These are phyloP conservation scores for Kalanchoe fedtschenkoi DNA, from an alignment of 164 flowering plant species.

Conservation along the genomic window DNA sequence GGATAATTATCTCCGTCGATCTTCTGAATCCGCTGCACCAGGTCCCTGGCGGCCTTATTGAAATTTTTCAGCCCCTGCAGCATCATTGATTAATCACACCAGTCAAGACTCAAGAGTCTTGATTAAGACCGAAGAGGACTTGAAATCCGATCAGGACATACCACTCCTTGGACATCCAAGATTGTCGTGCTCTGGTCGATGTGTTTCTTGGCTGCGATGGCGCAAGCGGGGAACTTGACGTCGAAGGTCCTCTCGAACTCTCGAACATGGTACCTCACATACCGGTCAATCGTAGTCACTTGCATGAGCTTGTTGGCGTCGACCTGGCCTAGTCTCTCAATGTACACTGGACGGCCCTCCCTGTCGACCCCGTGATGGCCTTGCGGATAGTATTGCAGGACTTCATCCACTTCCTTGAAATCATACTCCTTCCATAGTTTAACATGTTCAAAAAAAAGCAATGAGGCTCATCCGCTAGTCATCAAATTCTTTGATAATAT, in stretches of 20 bases:
- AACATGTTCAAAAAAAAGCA: background rate
- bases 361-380: conserved; percentile 8
- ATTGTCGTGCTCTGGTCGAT: conserved; percentile 8
- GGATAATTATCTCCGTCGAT: conserved; percentile 8
- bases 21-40: conserved; percentile 5
- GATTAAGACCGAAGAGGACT: background rate
- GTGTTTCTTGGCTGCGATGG: conserved; percentile 6
- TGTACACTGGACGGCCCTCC: conserved; percentile 8
- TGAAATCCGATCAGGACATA: background rate
- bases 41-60: conserved; percentile 8
- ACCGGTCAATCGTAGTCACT: conserved; percentile 5
- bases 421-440: conserved; percentile 1
- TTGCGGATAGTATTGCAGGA: conserved; percentile 7
- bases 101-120: background rate
- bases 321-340: conserved; percentile 6
- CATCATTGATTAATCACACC: background rate
- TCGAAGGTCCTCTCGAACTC: conserved; percentile 7
- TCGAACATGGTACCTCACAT: conserved; percentile 5
- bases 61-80: conserved; percentile 8
- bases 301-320: conserved; percentile 7
- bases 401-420: conserved; percentile 9
- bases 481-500: background rate
- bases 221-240: conserved; percentile 6
- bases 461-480: background rate
- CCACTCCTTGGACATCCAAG: conserved; percentile 9